Evolutionary conservation across 2,329 filamentous ascomycete species (phyloP).

Genomic region (Escovopsis sp.): DNA sequence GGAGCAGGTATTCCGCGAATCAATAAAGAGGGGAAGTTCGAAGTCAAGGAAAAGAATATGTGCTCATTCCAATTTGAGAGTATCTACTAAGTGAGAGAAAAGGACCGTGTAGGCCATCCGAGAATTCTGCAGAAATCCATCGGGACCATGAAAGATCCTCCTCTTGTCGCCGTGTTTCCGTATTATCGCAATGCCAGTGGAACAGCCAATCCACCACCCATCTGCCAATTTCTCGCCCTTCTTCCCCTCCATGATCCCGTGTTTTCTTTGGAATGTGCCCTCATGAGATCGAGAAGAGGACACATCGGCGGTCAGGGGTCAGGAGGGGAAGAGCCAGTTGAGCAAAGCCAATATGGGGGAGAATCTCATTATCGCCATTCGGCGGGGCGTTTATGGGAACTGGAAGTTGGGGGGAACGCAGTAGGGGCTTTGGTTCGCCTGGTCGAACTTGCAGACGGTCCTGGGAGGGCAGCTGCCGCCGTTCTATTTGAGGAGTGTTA

Average conservation of each 20-base stretch:
- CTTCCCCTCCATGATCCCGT: no score
- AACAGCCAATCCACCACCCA: no score
- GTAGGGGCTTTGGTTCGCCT: constrained; percentile 21
- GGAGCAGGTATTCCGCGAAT: no score
- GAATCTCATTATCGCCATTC: background rate
- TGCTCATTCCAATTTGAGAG: background rate
- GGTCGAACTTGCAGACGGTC: constrained; percentile 21
- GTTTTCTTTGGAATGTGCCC: no score
- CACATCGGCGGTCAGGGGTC: no score
- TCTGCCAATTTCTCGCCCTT: no score
- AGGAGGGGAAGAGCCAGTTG: no score
- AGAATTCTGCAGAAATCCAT: background rate
- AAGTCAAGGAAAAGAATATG: background rate
- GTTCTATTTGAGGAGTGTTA: constrained; percentile 9
- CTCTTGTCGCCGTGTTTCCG: no score
- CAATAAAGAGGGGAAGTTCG: no score
- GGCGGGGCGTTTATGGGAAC: constrained; percentile 2
- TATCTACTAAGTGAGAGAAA: background rate
- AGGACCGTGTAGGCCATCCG: background rate
- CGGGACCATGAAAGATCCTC: background rate
- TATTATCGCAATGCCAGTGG: no score
- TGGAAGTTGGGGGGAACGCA: constrained; percentile 19
- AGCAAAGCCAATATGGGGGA: no score
- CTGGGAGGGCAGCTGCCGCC: constrained; percentile 20
- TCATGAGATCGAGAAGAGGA: no score